Evolutionary conservation across 108 stramenopile genomes (phyloP), one percentile per base, ranked within the genome.

Genomic region (Stephanodiscus triporus): DNA sequence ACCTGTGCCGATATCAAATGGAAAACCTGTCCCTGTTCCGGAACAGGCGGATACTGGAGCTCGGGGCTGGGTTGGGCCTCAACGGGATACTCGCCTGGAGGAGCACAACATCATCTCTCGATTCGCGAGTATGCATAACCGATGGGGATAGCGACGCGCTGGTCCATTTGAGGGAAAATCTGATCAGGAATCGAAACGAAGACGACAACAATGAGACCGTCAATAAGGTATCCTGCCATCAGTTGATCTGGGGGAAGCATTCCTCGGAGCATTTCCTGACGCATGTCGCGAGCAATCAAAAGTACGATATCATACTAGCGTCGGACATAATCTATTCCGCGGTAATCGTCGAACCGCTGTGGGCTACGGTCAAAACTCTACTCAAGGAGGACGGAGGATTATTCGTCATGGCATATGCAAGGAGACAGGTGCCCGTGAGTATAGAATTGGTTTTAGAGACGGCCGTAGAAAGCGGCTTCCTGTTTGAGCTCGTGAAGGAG

Each of bases 11-110:
- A 47, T 89, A 89, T 77, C 80, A 88, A 64, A 55, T 89, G 14
- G 57, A 79, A 27, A 55, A 88, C 51, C 10, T 55, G 34, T 3
- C 48, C 11, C 49, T 70, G n/a, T 64, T 81, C 19, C 38, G 32
- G 1, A 67, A 68, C 16, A 74, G 57, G 45, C 58, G 82, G 22
- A 77, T 81, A 16, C 61, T 86, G 48, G 85, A 90, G 66, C 66
- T 90, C 60, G 90, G 90, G 29, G 77, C 90, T 1, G 90, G 90
- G n/a, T 76, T 91, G 76, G 90, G 90, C 32, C 49, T 84, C 43
- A 84, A 83, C 62, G 90, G 90, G 0, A 82, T 91, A 47, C 40
- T 91, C 60, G 83, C 83, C 13, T 74, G 75, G 69, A 75, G 73
- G 16, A 70, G 86, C 50, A 58, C 56, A 29, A 9, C 43, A 6